Base-by-base conservation (phyloP, 2,329 filamentous ascomycete genomes). In the Tympanopsis confertula region DNA sequence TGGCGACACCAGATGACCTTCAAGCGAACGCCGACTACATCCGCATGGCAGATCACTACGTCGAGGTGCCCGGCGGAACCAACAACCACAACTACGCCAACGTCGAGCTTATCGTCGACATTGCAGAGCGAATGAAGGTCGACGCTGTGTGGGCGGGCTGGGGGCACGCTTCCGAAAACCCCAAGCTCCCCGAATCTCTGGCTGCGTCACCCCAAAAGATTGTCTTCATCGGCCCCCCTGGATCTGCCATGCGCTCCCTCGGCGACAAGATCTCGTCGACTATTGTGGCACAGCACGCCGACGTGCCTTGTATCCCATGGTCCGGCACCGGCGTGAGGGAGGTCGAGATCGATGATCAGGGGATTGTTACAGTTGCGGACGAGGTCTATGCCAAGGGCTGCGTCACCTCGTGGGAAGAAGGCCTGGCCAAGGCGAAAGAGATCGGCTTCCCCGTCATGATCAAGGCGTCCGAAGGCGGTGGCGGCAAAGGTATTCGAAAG, bases 21-120 rank as follows among this genome's bases (percentile, higher is more conserved):
- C 78, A 83, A 59, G 91, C 91, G 58, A 98, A 98, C 61, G 91
- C 91, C 49, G 91, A 98, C 66, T 98, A 98, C 68, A 98, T 98
- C 59, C 79, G 91, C 59, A 96, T 98, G 91, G 91, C 91, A 22
- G 91, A 98, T 65, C 86, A 95, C 72, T 98, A 98, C 61, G 91
- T 98, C 51, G 91, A 98, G 67, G 89, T 98, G 43, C 91, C 91
- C 20, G 91, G 91, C 55, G 91, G 91, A 57, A 98, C 91, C 45
- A 98, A 98, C 70, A 98, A 98, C 74, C 94, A 98, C 81, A 98
- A 98, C 66, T 98, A 98, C 65, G 91, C 91, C 66, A 98, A 98
- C 59, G 91, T 98, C 42, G 91, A 98, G 68, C 72, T 98, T 58
- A 98, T 98, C 62, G 91, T 98, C 48, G 91, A 98, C 67, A 79